Percentiles rank a stretch among this genome's conserved stretches.
Conservation (phyloP, 768 basidiomycete species). For the Xerocomellus chrysenteron region DNA sequence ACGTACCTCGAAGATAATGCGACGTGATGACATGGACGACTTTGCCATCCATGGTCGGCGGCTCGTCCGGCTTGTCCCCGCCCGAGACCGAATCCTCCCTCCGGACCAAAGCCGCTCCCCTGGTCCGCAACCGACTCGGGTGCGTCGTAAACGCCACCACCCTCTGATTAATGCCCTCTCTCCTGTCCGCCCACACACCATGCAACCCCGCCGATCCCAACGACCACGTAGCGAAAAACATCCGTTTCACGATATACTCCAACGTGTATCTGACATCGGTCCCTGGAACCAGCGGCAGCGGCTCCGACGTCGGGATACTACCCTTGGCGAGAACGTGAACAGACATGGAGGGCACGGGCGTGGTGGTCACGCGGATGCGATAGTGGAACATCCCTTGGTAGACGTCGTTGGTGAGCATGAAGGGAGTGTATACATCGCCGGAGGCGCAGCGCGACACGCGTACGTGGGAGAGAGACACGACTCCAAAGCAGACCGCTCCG, state of each 20-base stretch:
- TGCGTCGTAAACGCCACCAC: constrained; percentile 25
- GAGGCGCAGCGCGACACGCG: constrained; percentile 28
- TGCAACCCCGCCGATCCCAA: constrained; percentile 22
- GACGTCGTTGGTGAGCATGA: constrained; percentile 43
- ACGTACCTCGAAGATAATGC: constrained; percentile 32
- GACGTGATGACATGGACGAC: constrained; percentile 19
- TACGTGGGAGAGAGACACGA: constrained; percentile 41
- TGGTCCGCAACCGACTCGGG: constrained; percentile 4
- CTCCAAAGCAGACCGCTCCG: constrained; percentile 38
- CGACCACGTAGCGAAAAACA: constrained; percentile 17
- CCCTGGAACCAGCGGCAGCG: not conserved
- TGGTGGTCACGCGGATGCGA: constrained; percentile 32
- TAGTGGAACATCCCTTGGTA: constrained; percentile 53
- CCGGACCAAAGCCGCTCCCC: not conserved
- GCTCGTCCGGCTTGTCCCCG: not conserved
- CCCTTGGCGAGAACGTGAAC: constrained; percentile 38
- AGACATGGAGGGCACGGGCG: constrained; percentile 33
- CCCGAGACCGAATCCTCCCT: not conserved
- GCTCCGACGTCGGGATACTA: not conserved
- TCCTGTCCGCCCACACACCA: constrained; percentile 26
- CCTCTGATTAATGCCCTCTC: constrained; percentile 14
- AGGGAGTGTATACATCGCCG: constrained; percentile 38
- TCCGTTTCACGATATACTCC: not conserved
- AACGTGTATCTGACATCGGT: not conserved
- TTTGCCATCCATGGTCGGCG: constrained; percentile 10